phyloP scores from a whole-genome alignment of 202 grass and related monocot genomes.

The Panicum hallii region DNA sequence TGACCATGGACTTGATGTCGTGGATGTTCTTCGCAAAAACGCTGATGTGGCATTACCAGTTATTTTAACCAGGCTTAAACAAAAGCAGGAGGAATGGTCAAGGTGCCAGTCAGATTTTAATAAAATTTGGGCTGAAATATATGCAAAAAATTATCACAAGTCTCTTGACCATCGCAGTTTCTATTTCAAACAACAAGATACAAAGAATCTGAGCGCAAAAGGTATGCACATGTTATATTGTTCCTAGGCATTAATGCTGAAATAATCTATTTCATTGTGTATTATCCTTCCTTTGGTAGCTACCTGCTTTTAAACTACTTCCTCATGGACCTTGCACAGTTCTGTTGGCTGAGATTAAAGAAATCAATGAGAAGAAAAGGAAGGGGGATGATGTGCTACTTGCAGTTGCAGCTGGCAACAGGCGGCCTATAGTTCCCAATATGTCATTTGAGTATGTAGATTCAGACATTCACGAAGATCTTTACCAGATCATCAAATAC shows the following conservation, averaged over 20 bases:
- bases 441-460: slow-evolving; percentile 87
- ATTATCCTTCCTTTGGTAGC: neutral
- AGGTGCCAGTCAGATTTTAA: slow-evolving; percentile 93
- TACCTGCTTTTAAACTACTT: neutral
- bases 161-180: slow-evolving; percentile 99
- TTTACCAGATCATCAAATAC: slow-evolving; percentile 92
- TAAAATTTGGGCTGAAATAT: slow-evolving; percentile 98
- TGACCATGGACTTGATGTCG: slow-evolving; percentile 93
- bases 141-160: slow-evolving; percentile 98
- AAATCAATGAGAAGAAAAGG: slow-evolving; percentile 95
- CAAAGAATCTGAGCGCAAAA: slow-evolving; percentile 91
- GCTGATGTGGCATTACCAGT: slow-evolving; percentile 84
- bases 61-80: slow-evolving; percentile 83
- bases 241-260: neutral
- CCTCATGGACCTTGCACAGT: slow-evolving; percentile 41
- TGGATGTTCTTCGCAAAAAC: slow-evolving; percentile 91
- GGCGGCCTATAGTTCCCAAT: slow-evolving; percentile 75
- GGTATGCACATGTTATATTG: slow-evolving; percentile 51
- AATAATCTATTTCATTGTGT: neutral
- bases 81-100: slow-evolving; percentile 97
- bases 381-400: slow-evolving; percentile 87
- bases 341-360: slow-evolving; percentile 91
- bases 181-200: slow-evolving; percentile 99
- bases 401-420: slow-evolving; percentile 75
- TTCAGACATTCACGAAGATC: slow-evolving; percentile 81